A percentile compares a stretch with the other conserved stretches of the same genome.
Conservation (phyloP, 129 eudicot genomes). For the sunflower (Helianthus annuus) region DNA sequence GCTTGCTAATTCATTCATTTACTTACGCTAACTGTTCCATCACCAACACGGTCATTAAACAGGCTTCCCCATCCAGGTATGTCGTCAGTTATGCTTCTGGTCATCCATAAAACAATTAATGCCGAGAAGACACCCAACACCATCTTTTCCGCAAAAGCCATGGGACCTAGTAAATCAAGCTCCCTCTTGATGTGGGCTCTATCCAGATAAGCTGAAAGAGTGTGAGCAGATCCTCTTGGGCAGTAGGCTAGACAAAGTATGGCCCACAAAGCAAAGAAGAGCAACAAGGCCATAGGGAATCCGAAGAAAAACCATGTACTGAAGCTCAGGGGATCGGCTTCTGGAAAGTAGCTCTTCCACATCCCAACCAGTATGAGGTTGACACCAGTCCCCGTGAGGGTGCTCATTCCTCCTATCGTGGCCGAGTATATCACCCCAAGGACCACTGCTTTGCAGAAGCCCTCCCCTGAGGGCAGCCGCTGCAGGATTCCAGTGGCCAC, state of each 20-base stretch:
- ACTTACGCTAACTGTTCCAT: conserved; percentile 90
- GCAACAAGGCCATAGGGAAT: conserved; percentile 63
- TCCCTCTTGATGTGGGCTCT: conserved; percentile 68
- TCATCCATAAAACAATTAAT: conserved; percentile 82
- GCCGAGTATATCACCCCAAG: conserved; percentile 81
- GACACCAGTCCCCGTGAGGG: conserved; percentile 94
- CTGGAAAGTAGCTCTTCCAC: conserved; percentile 90
- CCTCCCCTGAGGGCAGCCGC: conserved; percentile 47
- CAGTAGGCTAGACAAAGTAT: conserved; percentile 63
- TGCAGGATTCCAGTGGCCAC: conserved; percentile 91
- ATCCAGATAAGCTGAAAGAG: conserved; percentile 63
- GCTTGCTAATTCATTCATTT: not conserved
- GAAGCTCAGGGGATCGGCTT: conserved; percentile 69
- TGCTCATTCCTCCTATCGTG: conserved; percentile 80
- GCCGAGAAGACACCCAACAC: conserved; percentile 58
- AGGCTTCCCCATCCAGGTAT: conserved; percentile 90
- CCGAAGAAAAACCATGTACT: conserved; percentile 72
- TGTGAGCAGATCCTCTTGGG: conserved; percentile 35
- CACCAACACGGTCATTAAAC: conserved; percentile 77
- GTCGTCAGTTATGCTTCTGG: conserved; percentile 81
- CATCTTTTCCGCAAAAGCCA: conserved; percentile 95
- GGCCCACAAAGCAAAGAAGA: conserved; percentile 67
- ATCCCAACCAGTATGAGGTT: conserved; percentile 86
- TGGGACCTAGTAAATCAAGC: conserved; percentile 83
- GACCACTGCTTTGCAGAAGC: conserved; percentile 78